Evolutionary conservation across 208 protist species (phyloP), one percentile per base, ranked within the genome.

Genomic region (Wallacemonas sp.): DNA sequence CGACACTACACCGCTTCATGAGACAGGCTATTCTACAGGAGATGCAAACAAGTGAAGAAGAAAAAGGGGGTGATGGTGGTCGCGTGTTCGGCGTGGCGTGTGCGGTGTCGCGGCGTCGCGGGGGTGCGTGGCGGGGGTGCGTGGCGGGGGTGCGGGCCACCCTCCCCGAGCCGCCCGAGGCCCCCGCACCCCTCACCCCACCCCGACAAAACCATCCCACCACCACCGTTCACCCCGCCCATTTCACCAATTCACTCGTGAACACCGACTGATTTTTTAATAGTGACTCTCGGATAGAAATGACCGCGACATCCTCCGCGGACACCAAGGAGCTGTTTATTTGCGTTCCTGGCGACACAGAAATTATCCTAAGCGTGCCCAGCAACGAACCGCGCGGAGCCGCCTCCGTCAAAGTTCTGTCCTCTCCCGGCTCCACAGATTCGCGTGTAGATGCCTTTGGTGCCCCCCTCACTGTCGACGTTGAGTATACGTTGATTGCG

Each of bases 401-500:
- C 12, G 64, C 87, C 5, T 80, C 54, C 13, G 63, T 93, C 19
- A 86, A 79, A 44, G 45, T 93, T 13, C 37, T 77, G 48, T 64
- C 80, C 13, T 60, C 68, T 10, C 76, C 29, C 32, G 75, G 70
- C 10, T 54, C 66, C 6, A 68, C 48, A 2, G 81, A 93, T 21
- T 68, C 89, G 0, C 78, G 83, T 27, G 89, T 92, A 9, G 85
- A 95, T 60, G 73, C 83, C 0, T 57, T 83, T n/a, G 89, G 89
- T 19, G 74, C 81, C 24, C 86, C 89, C 10, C 78, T 85, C 0
- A 59, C 81, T 26, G 69, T 73, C 1, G 84, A 91, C 42, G 83
- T 91, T n/a, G 68, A 67, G 0, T 92, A 95, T 55, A 78, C 80
- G 42, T 45, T 95, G 1, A 34, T 89, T 29, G 85, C 89, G 13